phyloP scores from a whole-genome alignment of 139 green algal genomes.

The Picochlorum costavermella region DNA sequence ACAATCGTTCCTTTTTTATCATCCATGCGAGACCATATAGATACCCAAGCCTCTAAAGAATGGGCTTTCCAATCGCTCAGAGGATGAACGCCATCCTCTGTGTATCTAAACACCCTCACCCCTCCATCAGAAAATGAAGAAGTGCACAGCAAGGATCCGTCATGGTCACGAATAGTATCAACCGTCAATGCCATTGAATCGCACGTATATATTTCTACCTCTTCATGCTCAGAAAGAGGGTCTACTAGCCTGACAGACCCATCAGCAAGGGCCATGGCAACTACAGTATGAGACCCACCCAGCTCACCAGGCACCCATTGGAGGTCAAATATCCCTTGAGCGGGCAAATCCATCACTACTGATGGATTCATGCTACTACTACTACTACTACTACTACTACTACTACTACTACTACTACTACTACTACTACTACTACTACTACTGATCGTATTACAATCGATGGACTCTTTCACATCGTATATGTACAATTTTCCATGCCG shows the following conservation, averaged over 20 bases:
- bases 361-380: too few relatives aligned
- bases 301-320: conserved; percentile 14
- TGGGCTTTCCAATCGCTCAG: conserved; percentile 43
- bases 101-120: background rate
- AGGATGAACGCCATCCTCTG: conserved; percentile 7
- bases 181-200: conserved; percentile 8
- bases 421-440: too few relatives aligned
- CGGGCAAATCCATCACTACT: background rate
- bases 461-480: conserved; percentile 7
- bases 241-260: conserved; percentile 13
- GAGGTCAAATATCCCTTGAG: conserved; percentile 28
- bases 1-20: conserved; percentile 27
- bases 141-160: background rate
- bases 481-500: conserved; percentile 43
- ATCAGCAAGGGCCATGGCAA: conserved; percentile 21
- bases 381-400: too few relatives aligned
- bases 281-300: background rate
- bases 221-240: background rate
- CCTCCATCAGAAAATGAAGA: conserved; percentile 9
- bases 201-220: background rate
- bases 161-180: conserved; percentile 1
- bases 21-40: conserved; percentile 16
- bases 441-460: too few relatives aligned
- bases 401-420: too few relatives aligned
- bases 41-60: conserved; percentile 55